Conservation (phyloP, 805 yeast genomes). For the Yarrowia osloensis region DNA sequence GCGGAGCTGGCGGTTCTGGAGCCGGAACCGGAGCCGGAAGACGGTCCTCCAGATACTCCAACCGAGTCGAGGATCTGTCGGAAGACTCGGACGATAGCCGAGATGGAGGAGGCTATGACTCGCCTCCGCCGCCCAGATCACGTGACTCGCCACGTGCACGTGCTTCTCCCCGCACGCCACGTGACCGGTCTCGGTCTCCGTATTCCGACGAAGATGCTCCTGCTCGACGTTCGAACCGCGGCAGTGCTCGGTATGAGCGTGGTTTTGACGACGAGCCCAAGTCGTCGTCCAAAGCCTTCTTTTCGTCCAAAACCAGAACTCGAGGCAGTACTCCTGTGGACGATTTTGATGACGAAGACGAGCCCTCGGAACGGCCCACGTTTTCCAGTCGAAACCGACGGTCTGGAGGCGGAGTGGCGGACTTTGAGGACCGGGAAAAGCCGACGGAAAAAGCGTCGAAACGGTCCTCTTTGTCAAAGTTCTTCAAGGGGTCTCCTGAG, state of each 20-base stretch:
- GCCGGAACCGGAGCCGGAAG: neutral
- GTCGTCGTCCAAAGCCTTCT: neutral
- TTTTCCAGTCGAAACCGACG: slow-evolving; percentile 17
- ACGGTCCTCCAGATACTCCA: slow-evolving; percentile 12
- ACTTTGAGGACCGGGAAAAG: neutral
- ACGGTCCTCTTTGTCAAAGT: slow-evolving; percentile 6
- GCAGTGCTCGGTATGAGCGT: neutral
- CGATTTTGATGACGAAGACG: neutral
- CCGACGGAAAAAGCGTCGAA: slow-evolving; percentile 3
- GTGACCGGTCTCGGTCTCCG: neutral
- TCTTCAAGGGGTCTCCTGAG: slow-evolving; percentile 17
- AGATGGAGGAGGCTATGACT: neutral
- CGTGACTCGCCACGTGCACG: neutral
- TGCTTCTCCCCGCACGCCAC: neutral
- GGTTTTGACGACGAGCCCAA: slow-evolving; percentile 15
- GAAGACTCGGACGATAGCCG: slow-evolving; percentile 13
- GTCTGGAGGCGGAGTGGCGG: slow-evolving; percentile 13
- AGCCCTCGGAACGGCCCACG: neutral
- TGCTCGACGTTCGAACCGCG: neutral
- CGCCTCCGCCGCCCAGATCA: neutral
- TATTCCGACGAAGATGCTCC: neutral
- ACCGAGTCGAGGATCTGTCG: slow-evolving; percentile 14
- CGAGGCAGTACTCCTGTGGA: slow-evolving; percentile 1
- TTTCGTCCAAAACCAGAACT: slow-evolving; percentile 17
- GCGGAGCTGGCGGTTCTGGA: too few species aligned